Evolutionary conservation across 208 protist genomes (phyloP).

Genomic region (Wallacemonas sp.): DNA sequence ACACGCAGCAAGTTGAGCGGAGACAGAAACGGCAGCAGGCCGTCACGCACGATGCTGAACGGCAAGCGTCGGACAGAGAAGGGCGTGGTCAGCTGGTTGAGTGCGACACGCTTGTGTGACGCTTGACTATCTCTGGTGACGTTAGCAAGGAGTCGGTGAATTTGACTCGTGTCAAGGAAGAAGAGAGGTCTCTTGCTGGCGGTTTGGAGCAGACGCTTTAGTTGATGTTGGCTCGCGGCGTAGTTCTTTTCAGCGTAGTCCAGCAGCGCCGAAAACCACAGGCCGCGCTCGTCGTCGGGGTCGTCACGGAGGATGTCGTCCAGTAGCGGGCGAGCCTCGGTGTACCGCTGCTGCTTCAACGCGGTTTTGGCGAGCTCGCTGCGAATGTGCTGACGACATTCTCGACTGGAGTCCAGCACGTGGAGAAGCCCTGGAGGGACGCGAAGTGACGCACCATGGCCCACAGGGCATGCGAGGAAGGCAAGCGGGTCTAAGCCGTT

Average conservation of each 20-base stretch:
- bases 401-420: slow-evolving; percentile 21
- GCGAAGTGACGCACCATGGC: not conserved
- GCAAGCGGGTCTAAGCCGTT: slow-evolving; percentile 18
- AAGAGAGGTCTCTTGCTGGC: not conserved
- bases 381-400: slow-evolving; percentile 21
- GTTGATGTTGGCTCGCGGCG: not conserved
- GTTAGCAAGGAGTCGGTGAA: slow-evolving; percentile 5
- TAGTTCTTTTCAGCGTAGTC: slow-evolving; percentile 13
- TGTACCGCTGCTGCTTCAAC: slow-evolving; percentile 22
- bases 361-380: slow-evolving; percentile 22
- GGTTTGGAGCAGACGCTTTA: not conserved
- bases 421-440: slow-evolving; percentile 3
- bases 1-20: slow-evolving; percentile 24
- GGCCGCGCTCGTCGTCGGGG: slow-evolving; percentile 6
- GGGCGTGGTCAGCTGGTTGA: not conserved
- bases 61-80: slow-evolving; percentile 28
- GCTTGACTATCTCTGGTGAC: not conserved
- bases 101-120: not conserved
- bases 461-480: slow-evolving; percentile 10
- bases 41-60: slow-evolving; percentile 32
- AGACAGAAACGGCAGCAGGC: slow-evolving; percentile 39
- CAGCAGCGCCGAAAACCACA: slow-evolving; percentile 25
- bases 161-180: slow-evolving; percentile 12
- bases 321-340: slow-evolving; percentile 15
- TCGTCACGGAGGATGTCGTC: slow-evolving; percentile 11